A percentile compares a stretch with the other conserved stretches of the same genome.
Evolutionary conservation across 345 rosid genomes (phyloP).

Genomic region (Toxicodendron radicans): DNA sequence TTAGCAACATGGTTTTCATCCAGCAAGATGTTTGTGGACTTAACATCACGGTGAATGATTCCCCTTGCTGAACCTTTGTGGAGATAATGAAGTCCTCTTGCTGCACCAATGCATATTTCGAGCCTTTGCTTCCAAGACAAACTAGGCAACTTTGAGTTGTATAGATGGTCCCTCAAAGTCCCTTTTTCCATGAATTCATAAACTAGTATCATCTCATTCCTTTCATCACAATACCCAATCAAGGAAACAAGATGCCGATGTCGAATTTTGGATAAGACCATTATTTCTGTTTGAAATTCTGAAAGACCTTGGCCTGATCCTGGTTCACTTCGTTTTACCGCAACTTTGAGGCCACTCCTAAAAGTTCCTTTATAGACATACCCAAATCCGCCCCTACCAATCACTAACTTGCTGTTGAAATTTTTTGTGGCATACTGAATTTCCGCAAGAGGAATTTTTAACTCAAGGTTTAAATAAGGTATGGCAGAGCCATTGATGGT

Average conservation of each 20-base stretch:
- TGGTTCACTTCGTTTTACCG: slow-evolving; percentile 47
- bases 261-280: slow-evolving; percentile 54
- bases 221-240: slow-evolving; percentile 64
- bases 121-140: slow-evolving; percentile 59
- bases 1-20: slow-evolving; percentile 45
- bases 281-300: slow-evolving; percentile 59
- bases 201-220: slow-evolving; percentile 58
- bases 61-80: slow-evolving; percentile 42
- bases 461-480: slow-evolving; percentile 34
- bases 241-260: slow-evolving; percentile 73
- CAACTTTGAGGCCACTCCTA: slow-evolving; percentile 39
- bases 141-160: slow-evolving; percentile 30
- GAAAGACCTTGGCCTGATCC: slow-evolving; percentile 51
- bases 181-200: slow-evolving; percentile 66
- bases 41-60: slow-evolving; percentile 62
- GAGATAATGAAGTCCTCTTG: slow-evolving; percentile 53
- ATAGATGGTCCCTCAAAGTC: slow-evolving; percentile 49
- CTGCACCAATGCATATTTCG: slow-evolving; percentile 62
- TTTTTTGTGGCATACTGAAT: slow-evolving; percentile 45
- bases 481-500: slow-evolving; percentile 18
- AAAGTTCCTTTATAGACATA: slow-evolving; percentile 42
- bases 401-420: slow-evolving; percentile 33
- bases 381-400: slow-evolving; percentile 56
- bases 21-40: slow-evolving; percentile 61
- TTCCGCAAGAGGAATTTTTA: slow-evolving; percentile 41